Evolutionary conservation across 2,329 filamentous ascomycete species (phyloP), one percentile per base, ranked within the genome.

Genomic region (Neoarthrinium moseri): DNA sequence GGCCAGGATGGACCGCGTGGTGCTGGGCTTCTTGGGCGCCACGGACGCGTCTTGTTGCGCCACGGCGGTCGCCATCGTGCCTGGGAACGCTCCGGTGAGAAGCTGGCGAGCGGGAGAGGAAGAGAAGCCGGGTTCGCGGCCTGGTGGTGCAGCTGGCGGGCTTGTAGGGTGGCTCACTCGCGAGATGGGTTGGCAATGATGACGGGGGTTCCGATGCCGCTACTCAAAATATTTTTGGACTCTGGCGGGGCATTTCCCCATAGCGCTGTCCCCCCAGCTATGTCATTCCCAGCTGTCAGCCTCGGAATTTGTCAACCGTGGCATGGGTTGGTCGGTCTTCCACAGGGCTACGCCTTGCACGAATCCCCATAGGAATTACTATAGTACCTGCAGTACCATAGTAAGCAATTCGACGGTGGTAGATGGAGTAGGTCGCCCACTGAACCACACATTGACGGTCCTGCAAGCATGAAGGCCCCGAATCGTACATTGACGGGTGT

Each of bases 1-100:
- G 46, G 94, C 94, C 58, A 97, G 76, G 58, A 97, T 89, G 49
- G 91, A 96, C 56, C 94, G 88, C 64, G 96, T 69, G 39, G 88
- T 81, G 61, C 88, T 96, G 37, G 91, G 89, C 62, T 77, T 77
- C 52, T 72, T 73, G 45, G 64, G 59, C 47, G 60, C 44, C 48
- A 56, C 53, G 46, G 51, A 50, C 45, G 34, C 48, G 45, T 42
- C 33, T n/a, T 43, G 38, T n/a, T 51, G 46, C 20, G 33, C 47
- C 18, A 40, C 39, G 17, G 47, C 43, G 11, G 46, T 45, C 30
- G 49, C 43, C 49, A 49, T 51, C 12, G 21, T 30, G 18, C 12
- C 12, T 22, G 6, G 30, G 13, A 30, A 35, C 37, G n/a, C 17
- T 40, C 22, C 15, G 23, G 11, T 40, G n/a, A 3, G 12, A 18